Percentiles rank a stretch among this genome's conserved stretches.
These are phyloP conservation scores for Talaromyces sp. DNA, from an alignment of 2,329 filamentous ascomycete genomes.

Conservation along the genomic window DNA sequence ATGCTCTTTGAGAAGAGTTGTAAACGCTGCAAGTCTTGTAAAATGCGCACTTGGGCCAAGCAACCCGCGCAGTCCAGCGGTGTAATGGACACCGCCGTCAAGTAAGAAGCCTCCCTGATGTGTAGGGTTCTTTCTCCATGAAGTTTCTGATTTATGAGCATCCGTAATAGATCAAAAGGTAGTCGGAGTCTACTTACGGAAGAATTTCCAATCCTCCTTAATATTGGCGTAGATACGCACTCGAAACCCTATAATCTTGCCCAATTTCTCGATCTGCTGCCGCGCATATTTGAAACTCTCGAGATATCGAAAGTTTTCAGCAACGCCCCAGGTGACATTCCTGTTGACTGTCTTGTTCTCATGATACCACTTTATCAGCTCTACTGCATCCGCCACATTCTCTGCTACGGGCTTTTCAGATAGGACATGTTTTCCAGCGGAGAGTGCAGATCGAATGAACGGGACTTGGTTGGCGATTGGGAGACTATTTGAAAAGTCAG, in stretches of 20 bases:
- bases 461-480: constrained; percentile 53
- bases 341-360: constrained; percentile 32
- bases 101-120: constrained; percentile 60
- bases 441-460: constrained; percentile 49
- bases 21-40: constrained; percentile 48
- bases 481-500: constrained; percentile 33
- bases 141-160: constrained; percentile 38
- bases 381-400: constrained; percentile 50
- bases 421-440: constrained; percentile 54
- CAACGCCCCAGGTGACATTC: constrained; percentile 47
- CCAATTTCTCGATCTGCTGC: constrained; percentile 46
- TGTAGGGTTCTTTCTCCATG: constrained; percentile 55
- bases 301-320: constrained; percentile 58
- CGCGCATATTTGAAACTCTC: constrained; percentile 47
- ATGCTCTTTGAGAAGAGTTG: constrained; percentile 48
- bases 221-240: constrained; percentile 46
- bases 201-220: constrained; percentile 52
- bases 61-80: constrained; percentile 51
- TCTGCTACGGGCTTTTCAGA: constrained; percentile 58
- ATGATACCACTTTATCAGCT: constrained; percentile 52
- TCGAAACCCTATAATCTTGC: constrained; percentile 50
- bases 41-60: constrained; percentile 44
- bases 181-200: constrained; percentile 32
- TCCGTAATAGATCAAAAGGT: background rate
- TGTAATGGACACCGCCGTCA: constrained; percentile 57